These are phyloP conservation scores for Colletotrichum sp. DNA, from an alignment of 2,329 filamentous ascomycete genomes.

Conservation along the genomic window DNA sequence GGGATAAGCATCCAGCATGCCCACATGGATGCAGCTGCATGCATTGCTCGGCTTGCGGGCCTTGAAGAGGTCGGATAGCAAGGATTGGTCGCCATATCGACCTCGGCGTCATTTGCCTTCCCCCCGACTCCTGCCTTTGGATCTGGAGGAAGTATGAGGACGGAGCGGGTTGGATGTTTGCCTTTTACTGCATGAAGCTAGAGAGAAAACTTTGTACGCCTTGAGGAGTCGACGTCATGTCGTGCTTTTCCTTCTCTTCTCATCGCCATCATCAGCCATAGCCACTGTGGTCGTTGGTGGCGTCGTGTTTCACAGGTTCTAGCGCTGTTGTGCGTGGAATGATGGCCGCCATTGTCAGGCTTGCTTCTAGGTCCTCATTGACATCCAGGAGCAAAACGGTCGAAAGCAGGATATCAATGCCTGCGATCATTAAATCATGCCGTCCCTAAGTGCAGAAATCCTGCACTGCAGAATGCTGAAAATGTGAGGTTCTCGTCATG, in stretches of 20 bases:
- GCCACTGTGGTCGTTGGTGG: background rate
- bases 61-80: background rate
- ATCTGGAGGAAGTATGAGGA: background rate
- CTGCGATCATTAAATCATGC: background rate
- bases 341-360: background rate
- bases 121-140: background rate
- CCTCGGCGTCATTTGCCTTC: background rate
- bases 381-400: background rate
- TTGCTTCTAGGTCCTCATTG: background rate
- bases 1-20: background rate
- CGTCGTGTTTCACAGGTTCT: background rate
- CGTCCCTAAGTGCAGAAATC: background rate
- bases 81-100: background rate
- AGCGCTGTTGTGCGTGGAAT: background rate
- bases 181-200: constrained; percentile 3
- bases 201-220: constrained; percentile 7
- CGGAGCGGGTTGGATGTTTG: background rate
- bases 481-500: background rate
- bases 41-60: constrained; percentile 3
- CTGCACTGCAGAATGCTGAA: constrained; percentile 7
- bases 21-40: constrained; percentile 6
- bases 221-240: background rate
- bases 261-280: background rate
- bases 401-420: background rate
- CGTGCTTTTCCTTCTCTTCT: background rate